Base-by-base conservation (phyloP, 352 stramenopile genomes). In the Blastocystis hominis region DNA sequence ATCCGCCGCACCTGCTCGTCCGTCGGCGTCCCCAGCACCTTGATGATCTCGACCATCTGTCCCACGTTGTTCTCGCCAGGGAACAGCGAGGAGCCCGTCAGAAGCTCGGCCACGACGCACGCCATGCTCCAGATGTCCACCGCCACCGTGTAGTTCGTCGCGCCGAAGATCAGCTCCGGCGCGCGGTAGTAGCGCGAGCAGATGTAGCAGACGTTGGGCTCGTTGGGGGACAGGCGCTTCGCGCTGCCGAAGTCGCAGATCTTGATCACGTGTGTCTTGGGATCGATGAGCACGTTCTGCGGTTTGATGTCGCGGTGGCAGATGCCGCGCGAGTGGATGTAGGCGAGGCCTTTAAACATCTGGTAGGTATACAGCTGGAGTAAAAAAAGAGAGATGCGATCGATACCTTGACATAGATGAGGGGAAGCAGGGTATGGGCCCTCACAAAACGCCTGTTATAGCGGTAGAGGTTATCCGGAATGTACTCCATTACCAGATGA, bases 171-270 rank as follows among this genome's bases (percentile, higher is more conserved):
- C 50, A 99, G 92, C 90, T 99, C 97, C 0, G 97, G 97, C 9
- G 97, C 97, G 86, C 97, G 93, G 89, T 99, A 99, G 91, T 98
- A 99, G 36, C 95, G 92, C 46, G 93, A 98, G 91, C 97, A 99
- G 91, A 99, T 99, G 92, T 99, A 99, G 75, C 93, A 97, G 15
- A 99, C 96, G 90, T 99, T 99, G 7, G 97, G 96, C 90, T 99
- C 96, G 56, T 97, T 97, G 88, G 93, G 93, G 44, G 98, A 94
- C 34, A 99, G 91, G 47, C 95, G 92, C 81, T 96, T 96, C 72
- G 94, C 93, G 86, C 93, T 91, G 68, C 97, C 97, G 92, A 99
- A 99, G 92, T 99, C 97, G 90, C 96, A 99, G 10, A 99, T 92
- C 90, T 99, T 99, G 69, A 99, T 91, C 42, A 98, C 92, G 86